Conservation (phyloP, 768 basidiomycete genomes). For the Albatrellus ellisii region DNA sequence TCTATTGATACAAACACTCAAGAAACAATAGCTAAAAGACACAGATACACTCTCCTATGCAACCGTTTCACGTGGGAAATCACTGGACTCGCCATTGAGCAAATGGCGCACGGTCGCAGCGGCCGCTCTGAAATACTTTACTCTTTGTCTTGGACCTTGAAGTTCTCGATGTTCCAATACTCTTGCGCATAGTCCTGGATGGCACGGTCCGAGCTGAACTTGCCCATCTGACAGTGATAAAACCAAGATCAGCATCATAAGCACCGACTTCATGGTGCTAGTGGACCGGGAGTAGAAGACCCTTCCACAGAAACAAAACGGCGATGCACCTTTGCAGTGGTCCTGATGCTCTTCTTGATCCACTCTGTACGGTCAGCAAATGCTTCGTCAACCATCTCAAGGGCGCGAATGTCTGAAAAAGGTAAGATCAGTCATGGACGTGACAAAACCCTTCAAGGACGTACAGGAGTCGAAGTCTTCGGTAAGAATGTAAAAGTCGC, state of each 20-base stretch:
- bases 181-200: conserved; percentile 88
- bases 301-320: too few species aligned
- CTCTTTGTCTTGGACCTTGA: conserved; percentile 10
- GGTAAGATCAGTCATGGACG: not conserved
- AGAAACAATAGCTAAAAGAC: too few species aligned
- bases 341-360: conserved; percentile 84
- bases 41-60: too few species aligned
- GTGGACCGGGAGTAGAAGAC: too few species aligned
- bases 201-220: conserved; percentile 90
- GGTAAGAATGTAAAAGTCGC: conserved; percentile 69
- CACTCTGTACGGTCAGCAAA: conserved; percentile 78
- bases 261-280: too few species aligned
- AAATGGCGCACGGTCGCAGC: too few species aligned
- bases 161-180: conserved; percentile 65
- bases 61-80: too few species aligned
- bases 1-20: too few species aligned
- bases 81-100: not conserved
- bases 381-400: conserved; percentile 79
- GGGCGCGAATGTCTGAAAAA: conserved; percentile 58
- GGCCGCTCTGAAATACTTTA: conserved; percentile 2
- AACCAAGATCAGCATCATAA: too few species aligned
- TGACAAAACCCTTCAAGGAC: conserved; percentile 16
- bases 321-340: conserved; percentile 62
- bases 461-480: conserved; percentile 92
- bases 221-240: conserved; percentile 63